phyloP scores from a whole-genome alignment of 2,329 filamentous ascomycete genomes.

The Aspergillus sergii region DNA sequence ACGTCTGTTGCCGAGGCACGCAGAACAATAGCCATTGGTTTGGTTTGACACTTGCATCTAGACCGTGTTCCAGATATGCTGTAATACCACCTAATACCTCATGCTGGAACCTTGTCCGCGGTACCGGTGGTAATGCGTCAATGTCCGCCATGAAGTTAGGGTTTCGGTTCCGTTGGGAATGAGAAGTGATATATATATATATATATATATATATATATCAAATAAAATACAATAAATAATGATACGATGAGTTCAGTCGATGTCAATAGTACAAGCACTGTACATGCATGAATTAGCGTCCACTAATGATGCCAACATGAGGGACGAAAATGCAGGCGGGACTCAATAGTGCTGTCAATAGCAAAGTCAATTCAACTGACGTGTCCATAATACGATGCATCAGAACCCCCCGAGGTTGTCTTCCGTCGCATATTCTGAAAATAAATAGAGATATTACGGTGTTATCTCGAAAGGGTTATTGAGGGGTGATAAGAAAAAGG shows the following conservation, averaged over 20 bases:
- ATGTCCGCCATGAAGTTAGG: not conserved
- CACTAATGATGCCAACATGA: constrained; percentile 5
- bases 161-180: not conserved
- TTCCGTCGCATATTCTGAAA: not conserved
- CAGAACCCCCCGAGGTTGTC: not conserved
- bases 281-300: not conserved
- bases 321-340: constrained; percentile 13
- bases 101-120: not conserved
- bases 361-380: constrained; percentile 12
- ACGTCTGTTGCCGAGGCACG: not conserved
- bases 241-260: not conserved
- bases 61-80: not conserved
- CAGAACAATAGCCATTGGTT: not conserved
- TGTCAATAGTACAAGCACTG: not conserved
- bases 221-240: not conserved
- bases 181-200: too few relatives aligned
- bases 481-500: not conserved
- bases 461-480: not conserved
- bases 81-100: not conserved
- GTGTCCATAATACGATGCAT: constrained; percentile 11
- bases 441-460: not conserved
- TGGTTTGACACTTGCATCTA: not conserved
- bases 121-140: not conserved
- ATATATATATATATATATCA: too few relatives aligned
- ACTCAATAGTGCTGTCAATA: constrained; percentile 18